phyloP scores from a whole-genome alignment of 1,284 basidiomycete genomes.

The Apiotrichum sp. region DNA sequence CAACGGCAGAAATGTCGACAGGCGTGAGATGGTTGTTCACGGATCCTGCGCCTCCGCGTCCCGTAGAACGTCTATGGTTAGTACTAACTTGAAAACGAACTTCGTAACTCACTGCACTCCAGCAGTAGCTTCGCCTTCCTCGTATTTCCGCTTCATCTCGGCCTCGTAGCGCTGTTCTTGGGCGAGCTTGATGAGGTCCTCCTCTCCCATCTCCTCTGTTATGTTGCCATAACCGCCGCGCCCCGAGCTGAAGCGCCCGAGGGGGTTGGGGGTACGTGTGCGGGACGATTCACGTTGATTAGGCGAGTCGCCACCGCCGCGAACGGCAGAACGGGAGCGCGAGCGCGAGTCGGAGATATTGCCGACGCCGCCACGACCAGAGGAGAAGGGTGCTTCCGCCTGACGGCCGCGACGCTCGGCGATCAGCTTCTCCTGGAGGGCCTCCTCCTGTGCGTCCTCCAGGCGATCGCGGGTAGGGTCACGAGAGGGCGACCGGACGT shows the following conservation, averaged over 20 bases:
- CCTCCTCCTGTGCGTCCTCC: constrained; percentile 37
- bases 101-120: background rate
- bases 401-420: constrained; percentile 43
- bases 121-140: constrained; percentile 9
- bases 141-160: constrained; percentile 32
- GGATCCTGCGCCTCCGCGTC: constrained; percentile 43
- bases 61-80: constrained; percentile 25
- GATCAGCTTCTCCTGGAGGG: constrained; percentile 38
- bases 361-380: constrained; percentile 46
- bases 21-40: constrained; percentile 20
- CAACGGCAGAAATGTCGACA: constrained; percentile 29
- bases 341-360: constrained; percentile 33
- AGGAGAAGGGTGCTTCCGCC: constrained; percentile 35
- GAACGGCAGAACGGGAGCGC: constrained; percentile 22
- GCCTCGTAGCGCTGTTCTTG: constrained; percentile 31
- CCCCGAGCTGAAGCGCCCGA: constrained; percentile 18
- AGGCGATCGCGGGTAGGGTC: constrained; percentile 25
- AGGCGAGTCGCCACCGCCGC: background rate
- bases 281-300: background rate
- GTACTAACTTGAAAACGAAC: background rate
- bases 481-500: constrained; percentile 42
- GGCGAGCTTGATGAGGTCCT: constrained; percentile 21
- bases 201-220: constrained; percentile 27
- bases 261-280: background rate
- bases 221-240: constrained; percentile 47